Evolutionary conservation across 2,329 filamentous ascomycete genomes (phyloP), one percentile per base, ranked within the genome.

Genomic region (Coniochaeta ligniaria): DNA sequence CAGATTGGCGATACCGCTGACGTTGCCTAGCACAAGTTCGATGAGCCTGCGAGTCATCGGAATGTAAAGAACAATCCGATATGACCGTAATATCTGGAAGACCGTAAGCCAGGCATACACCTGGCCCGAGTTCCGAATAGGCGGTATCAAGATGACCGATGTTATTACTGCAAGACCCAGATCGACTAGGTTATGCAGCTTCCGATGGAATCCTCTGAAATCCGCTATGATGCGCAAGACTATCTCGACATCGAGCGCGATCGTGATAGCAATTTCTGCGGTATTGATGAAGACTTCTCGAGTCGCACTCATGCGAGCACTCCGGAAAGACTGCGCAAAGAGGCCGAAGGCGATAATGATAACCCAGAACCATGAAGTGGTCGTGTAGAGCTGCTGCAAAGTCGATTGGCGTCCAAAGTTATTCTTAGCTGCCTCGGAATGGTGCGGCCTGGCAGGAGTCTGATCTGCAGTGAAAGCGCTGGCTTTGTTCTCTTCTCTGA

Each of bases 61-160:
- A 47, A 99, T 85, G 17, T 92, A 92, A 68, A 98, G 76, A 59
- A 99, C 94, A 47, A 99, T 85, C 28, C 96, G 89, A 75, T 99
- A 99, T 24, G 90, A 89, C 69, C 96, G 86, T 61, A 98, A 73
- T 59, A 99, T 93, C 75, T 99, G 95, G 69, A 99, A 99, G 36
- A 96, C 80, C 0, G 91, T 94, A 58, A 99, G 81, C 87, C 94
- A 97, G 26, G 87, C 88, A 72, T 98, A 99, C 2, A 83, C 73
- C 60, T 85, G 83, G 1, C 87, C 86, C 12, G 88, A 88, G 61
- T 86, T 76, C 59, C 83, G 89, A 65, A 99, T 93, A 0, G 83
- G 80, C 0, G 96, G 95, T 8, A 98, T 81, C 63, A 96, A 84
- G 56, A 98, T 97, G 67, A 96, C 76, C 2, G 87, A 86, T 0